A percentile compares a stretch with the other conserved stretches of the same genome.
phyloP scores from a whole-genome alignment of 371 early-diverging fungal genomes.

The Synchytrium microbalum region DNA sequence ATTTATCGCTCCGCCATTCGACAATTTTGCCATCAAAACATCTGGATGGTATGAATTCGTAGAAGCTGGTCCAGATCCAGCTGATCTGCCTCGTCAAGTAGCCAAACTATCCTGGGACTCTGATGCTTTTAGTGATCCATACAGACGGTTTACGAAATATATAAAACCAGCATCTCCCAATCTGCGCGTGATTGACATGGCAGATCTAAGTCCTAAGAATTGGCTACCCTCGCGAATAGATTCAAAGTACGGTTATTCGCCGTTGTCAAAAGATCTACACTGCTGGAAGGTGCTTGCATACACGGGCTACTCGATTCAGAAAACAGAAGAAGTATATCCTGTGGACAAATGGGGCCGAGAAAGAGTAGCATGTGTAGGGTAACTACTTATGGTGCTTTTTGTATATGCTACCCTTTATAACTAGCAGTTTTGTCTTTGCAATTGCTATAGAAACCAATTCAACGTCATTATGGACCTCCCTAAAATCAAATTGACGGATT shows the following conservation, averaged over 20 bases:
- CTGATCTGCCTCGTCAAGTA: background rate
- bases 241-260: background rate
- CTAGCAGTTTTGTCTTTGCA: too few species aligned
- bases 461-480: too few species aligned
- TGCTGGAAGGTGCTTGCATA: background rate
- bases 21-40: background rate
- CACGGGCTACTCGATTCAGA: background rate
- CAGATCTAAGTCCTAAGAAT: background rate
- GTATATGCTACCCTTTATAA: too few species aligned
- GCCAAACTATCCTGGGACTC: background rate
- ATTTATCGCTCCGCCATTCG: background rate
- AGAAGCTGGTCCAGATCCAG: background rate
- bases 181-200: background rate
- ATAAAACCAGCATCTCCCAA: background rate
- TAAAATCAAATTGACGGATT: background rate
- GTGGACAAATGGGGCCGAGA: background rate
- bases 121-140: background rate
- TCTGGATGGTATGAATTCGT: background rate
- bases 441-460: too few species aligned
- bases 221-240: background rate
- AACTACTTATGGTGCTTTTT: background rate
- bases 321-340: background rate
- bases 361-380: background rate
- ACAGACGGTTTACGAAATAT: background rate
- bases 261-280: background rate